These are phyloP conservation scores for Anthracocystis setariae DNA, from an alignment of 1,284 basidiomycete species.

Conservation along the genomic window DNA sequence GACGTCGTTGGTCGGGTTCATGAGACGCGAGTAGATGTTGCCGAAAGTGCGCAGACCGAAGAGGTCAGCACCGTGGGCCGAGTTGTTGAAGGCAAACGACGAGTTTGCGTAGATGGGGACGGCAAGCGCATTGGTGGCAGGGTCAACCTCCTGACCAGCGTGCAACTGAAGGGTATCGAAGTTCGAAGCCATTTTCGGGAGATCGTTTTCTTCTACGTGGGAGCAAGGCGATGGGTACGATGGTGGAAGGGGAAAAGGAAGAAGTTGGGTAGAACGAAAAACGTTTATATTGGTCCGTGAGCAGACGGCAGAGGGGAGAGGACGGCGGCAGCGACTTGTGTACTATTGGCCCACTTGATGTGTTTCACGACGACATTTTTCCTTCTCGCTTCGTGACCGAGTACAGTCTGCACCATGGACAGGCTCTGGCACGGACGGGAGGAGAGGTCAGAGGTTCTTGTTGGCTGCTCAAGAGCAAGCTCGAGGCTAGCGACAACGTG, in stretches of 20 bases:
- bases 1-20: constrained; percentile 85
- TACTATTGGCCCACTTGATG: not conserved
- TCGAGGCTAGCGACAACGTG: not conserved
- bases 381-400: not conserved
- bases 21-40: constrained; percentile 75
- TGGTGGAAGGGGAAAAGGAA: constrained; percentile 1
- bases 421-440: not conserved
- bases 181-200: constrained; percentile 43
- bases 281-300: constrained; percentile 16
- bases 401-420: not conserved
- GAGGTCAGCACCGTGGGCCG: constrained; percentile 79
- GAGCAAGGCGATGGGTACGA: not conserved
- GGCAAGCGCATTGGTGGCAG: constrained; percentile 79
- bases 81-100: constrained; percentile 67
- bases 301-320: constrained; percentile 9
- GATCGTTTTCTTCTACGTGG: constrained; percentile 2
- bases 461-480: not conserved
- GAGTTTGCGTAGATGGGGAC: constrained; percentile 77
- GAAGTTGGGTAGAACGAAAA: not conserved
- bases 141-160: constrained; percentile 79
- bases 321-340: not conserved
- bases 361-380: not conserved
- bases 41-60: constrained; percentile 76
- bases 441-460: not conserved
- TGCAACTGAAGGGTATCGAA: constrained; percentile 73